Evolutionary conservation across 1,284 basidiomycete species (phyloP).

Genomic region (Moesziomyces parantarcticus): DNA sequence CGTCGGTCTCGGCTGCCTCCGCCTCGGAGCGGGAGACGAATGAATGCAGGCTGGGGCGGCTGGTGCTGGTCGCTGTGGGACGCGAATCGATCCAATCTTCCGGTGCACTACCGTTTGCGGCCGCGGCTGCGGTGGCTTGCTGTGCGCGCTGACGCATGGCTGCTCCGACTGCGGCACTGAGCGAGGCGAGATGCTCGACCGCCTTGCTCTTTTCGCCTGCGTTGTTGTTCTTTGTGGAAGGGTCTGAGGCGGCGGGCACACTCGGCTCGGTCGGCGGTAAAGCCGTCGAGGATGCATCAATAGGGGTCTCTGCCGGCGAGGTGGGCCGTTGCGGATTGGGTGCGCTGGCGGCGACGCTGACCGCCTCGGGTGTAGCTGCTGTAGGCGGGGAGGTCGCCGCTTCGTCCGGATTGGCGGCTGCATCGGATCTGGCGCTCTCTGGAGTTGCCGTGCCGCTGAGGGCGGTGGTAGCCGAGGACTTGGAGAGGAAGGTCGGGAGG

Average conservation of each 20-base stretch:
- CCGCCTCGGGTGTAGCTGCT: constrained; percentile 2
- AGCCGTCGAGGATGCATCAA: not conserved
- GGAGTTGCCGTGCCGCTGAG: constrained; percentile 48
- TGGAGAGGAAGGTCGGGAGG: constrained; percentile 35
- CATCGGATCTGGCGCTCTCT: constrained; percentile 29
- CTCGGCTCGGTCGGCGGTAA: not conserved
- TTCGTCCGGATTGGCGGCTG: constrained; percentile 9
- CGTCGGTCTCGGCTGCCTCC: constrained; percentile 50
- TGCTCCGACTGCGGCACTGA: constrained; percentile 52
- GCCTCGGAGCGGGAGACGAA: constrained; percentile 39
- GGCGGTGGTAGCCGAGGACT: constrained; percentile 44
- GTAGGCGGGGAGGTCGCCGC: constrained; percentile 1
- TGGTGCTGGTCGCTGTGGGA: constrained; percentile 8
- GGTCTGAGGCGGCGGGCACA: not conserved
- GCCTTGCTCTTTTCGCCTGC: constrained; percentile 47
- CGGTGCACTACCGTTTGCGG: constrained; percentile 12
- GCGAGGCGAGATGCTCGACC: constrained; percentile 51
- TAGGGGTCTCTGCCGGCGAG: not conserved
- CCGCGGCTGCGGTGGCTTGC: constrained; percentile 24
- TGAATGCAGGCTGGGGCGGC: constrained; percentile 38
- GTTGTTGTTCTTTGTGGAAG: not conserved
- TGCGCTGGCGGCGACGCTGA: constrained; percentile 1
- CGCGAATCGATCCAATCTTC: constrained; percentile 26
- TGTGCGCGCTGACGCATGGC: constrained; percentile 40
- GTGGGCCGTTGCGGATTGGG: constrained; percentile 5